Evolutionary conservation across 2,329 filamentous ascomycete species (phyloP).

Genomic region (Colletotrichum kahawae): DNA sequence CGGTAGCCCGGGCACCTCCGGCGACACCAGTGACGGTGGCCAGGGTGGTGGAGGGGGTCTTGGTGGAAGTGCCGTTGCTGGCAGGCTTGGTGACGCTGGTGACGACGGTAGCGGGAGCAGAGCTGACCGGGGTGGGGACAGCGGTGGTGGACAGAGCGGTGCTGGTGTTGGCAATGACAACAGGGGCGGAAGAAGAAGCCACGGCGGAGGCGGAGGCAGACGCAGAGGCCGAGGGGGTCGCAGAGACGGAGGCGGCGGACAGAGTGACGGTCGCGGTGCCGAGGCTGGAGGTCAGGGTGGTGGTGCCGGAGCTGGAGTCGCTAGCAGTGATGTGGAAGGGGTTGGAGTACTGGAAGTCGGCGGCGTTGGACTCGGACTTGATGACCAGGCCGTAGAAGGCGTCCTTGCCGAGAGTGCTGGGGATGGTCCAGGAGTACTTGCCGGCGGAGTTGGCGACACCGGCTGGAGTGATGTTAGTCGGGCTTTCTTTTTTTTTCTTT

Average conservation of each 20-base stretch:
- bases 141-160: slow-evolving; percentile 23
- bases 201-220: slow-evolving; percentile 27
- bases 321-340: slow-evolving; percentile 59
- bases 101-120: slow-evolving; percentile 27
- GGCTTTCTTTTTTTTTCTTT: background rate
- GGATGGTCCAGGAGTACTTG: slow-evolving; percentile 56
- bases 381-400: slow-evolving; percentile 64
- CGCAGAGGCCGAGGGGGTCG: slow-evolving; percentile 35
- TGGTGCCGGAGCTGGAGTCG: slow-evolving; percentile 26
- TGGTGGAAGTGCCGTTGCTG: slow-evolving; percentile 9
- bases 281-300: slow-evolving; percentile 27
- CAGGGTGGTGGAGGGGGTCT: slow-evolving; percentile 2
- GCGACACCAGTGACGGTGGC: slow-evolving; percentile 1
- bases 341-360: slow-evolving; percentile 66
- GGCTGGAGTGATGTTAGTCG: slow-evolving; percentile 37
- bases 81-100: slow-evolving; percentile 24
- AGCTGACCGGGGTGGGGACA: slow-evolving; percentile 18
- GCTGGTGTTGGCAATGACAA: slow-evolving; percentile 28
- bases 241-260: slow-evolving; percentile 35
- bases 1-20: slow-evolving; percentile 17
- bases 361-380: slow-evolving; percentile 48
- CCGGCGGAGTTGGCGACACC: slow-evolving; percentile 50
- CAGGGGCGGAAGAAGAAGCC: slow-evolving; percentile 27
- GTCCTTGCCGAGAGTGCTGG: slow-evolving; percentile 45
- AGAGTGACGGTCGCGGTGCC: slow-evolving; percentile 30